phyloP scores from a whole-genome alignment of 306 rosid species.

The Dryas drummondii region DNA sequence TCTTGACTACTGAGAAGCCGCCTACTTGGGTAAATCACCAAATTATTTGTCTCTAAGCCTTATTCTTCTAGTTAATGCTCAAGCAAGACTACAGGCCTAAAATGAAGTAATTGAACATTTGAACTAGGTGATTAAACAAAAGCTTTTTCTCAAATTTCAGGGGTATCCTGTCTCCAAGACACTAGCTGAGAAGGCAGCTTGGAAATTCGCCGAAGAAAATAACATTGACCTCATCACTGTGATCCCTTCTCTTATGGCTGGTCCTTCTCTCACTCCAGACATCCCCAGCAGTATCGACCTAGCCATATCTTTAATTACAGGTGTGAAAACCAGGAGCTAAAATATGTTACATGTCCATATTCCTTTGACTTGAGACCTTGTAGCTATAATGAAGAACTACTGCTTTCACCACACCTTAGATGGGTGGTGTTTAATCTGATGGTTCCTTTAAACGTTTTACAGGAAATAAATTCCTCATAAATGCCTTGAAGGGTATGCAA shows the following conservation, averaged over 20 bases:
- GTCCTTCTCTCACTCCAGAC: constrained; percentile 65
- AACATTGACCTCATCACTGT: constrained; percentile 72
- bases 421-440: not conserved
- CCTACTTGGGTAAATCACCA: constrained; percentile 64
- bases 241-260: constrained; percentile 64
- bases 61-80: not conserved
- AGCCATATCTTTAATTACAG: constrained; percentile 55
- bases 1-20: constrained; percentile 56
- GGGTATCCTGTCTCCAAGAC: constrained; percentile 77
- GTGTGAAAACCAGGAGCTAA: constrained; percentile 27
- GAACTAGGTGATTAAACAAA: not conserved
- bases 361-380: not conserved
- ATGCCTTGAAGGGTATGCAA: constrained; percentile 68
- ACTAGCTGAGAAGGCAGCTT: constrained; percentile 73
- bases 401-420: not conserved
- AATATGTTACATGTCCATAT: not conserved
- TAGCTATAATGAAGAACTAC: not conserved
- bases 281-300: constrained; percentile 56
- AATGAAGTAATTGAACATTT: not conserved
- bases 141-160: constrained; percentile 34
- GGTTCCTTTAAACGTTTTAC: constrained; percentile 16
- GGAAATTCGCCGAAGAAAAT: constrained; percentile 72
- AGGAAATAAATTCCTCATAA: constrained; percentile 66
- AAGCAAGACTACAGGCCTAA: not conserved
- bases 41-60: not conserved